phyloP scores from a whole-genome alignment of 768 basidiomycete genomes.

The Auriscalpium vulgare region DNA sequence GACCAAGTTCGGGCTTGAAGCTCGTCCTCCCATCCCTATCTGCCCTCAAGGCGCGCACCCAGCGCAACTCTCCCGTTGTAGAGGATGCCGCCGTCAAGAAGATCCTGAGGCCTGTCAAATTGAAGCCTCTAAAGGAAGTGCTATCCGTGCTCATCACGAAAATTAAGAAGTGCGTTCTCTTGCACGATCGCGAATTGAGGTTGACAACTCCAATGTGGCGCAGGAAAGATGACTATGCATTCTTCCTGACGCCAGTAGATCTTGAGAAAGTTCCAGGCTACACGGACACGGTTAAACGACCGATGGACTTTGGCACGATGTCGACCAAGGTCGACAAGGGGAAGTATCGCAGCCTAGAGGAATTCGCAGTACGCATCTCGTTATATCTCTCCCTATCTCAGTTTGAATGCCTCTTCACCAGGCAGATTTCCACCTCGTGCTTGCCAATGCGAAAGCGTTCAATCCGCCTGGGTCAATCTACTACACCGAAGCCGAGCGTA shows the following conservation, averaged over 20 bases:
- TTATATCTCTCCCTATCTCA: neutral
- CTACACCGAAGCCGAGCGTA: slow-evolving; percentile 61
- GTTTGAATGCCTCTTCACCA: neutral
- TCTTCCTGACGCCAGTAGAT: slow-evolving; percentile 69
- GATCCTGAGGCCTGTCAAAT: slow-evolving; percentile 50
- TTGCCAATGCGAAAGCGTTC: slow-evolving; percentile 65
- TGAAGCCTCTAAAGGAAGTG: slow-evolving; percentile 76
- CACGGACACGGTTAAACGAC: slow-evolving; percentile 61
- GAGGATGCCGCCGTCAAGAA: slow-evolving; percentile 24
- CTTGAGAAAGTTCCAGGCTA: slow-evolving; percentile 52
- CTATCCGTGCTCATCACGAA: slow-evolving; percentile 56
- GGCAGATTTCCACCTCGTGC: slow-evolving; percentile 62
- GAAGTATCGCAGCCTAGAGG: slow-evolving; percentile 72
- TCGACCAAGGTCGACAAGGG: slow-evolving; percentile 66
- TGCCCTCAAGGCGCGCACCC: slow-evolving; percentile 44
- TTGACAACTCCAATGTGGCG: neutral
- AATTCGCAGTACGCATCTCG: slow-evolving; percentile 56
- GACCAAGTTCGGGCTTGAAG: slow-evolving; percentile 36
- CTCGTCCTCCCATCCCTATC: slow-evolving; percentile 64
- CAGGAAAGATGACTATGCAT: slow-evolving; percentile 83
- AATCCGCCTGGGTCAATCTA: slow-evolving; percentile 73
- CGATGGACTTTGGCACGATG: slow-evolving; percentile 94
- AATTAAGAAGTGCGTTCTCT: slow-evolving; percentile 56
- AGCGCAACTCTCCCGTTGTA: slow-evolving; percentile 21
- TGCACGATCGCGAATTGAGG: no score